A percentile compares a stretch with the other conserved stretches of the same genome.
Evolutionary conservation across 139 green algal species (phyloP).

Genomic region (Yamagishiella unicocca): DNA sequence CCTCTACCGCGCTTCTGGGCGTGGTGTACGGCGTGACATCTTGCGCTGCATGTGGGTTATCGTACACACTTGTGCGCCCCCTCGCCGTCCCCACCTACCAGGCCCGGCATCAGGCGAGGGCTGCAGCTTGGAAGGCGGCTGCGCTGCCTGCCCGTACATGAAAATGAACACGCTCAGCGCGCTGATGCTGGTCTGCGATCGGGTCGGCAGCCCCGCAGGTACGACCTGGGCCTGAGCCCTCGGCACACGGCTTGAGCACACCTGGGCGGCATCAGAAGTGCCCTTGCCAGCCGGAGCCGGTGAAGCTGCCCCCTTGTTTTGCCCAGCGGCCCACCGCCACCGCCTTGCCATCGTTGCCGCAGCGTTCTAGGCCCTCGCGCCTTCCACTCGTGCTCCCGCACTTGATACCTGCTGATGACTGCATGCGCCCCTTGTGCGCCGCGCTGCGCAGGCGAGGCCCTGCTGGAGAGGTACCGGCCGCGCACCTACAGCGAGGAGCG

Average conservation of each 20-base stretch:
- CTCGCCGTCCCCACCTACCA: too few relatives aligned
- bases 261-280: neutral
- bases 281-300: neutral
- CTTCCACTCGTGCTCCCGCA: neutral
- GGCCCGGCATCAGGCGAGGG: constrained; percentile 88
- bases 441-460: constrained; percentile 63
- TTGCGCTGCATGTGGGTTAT: too few relatives aligned
- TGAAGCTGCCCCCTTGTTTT: neutral
- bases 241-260: neutral
- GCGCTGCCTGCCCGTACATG: constrained; percentile 98
- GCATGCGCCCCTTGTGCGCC: neutral
- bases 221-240: neutral
- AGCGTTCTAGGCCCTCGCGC: neutral
- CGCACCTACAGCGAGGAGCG: constrained; percentile 74
- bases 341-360: neutral
- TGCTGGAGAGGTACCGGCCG: constrained; percentile 81
- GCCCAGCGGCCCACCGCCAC: neutral
- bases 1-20: too few relatives aligned
- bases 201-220: constrained; percentile 56
- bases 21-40: too few relatives aligned
- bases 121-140: constrained; percentile 94
- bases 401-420: neutral
- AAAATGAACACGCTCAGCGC: constrained; percentile 92
- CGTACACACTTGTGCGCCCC: too few relatives aligned
- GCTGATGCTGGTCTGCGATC: constrained; percentile 67